phyloP scores from a whole-genome alignment of 148 eudicot species.

The Camellia lanceoleosa region DNA sequence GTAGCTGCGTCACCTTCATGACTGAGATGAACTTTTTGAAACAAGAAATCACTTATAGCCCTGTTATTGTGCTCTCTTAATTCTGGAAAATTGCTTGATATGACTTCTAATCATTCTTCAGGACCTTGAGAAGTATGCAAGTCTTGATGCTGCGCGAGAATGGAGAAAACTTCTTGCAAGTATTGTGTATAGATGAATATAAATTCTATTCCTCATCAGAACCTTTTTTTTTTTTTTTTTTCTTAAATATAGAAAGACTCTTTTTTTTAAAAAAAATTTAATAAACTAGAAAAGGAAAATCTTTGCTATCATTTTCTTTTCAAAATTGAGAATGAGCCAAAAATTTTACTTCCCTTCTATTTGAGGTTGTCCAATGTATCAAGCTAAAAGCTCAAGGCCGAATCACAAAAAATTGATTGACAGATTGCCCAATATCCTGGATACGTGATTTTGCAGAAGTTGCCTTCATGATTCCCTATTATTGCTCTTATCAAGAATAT shows the following conservation, averaged over 20 bases:
- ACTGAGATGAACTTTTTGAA: too few relatives aligned
- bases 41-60: too few relatives aligned
- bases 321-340: not conserved
- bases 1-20: too few relatives aligned
- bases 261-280: too few relatives aligned
- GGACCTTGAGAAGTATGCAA: slow-evolving; percentile 83
- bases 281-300: not conserved
- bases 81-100: not conserved
- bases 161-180: slow-evolving; percentile 96
- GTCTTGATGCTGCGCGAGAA: slow-evolving; percentile 73
- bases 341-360: not conserved
- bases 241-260: not conserved
- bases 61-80: not conserved
- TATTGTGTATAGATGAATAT: slow-evolving; percentile 10
- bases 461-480: not conserved
- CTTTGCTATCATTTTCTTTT: not conserved
- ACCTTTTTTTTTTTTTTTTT: not conserved
- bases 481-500: not conserved
- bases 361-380: not conserved
- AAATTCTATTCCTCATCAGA: not conserved
- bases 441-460: not conserved
- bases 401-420: not conserved
- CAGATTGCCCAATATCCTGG: not conserved
- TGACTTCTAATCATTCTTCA: slow-evolving; percentile 18
- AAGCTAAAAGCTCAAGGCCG: not conserved